Base-by-base conservation (phyloP, 495 filamentous ascomycete species). In the Hypoxylon intermedium region DNA sequence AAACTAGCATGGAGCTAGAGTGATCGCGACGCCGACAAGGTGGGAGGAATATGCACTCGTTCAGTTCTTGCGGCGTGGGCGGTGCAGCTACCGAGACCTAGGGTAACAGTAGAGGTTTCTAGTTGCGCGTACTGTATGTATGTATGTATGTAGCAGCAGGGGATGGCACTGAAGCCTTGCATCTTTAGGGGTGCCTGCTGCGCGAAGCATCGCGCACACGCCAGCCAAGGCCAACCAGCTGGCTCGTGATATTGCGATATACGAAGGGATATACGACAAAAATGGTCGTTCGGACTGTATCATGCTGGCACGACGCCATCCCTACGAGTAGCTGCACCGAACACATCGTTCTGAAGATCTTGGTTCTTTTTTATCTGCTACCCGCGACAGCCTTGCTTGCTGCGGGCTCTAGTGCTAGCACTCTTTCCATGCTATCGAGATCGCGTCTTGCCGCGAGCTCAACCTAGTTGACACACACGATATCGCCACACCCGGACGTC, bases 331-430 rank as follows among this genome's bases (percentile, higher is more conserved):
- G 12, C 41, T 36, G 16, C 24, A 28, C 42, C 38, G 21, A 20
- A 53, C 23, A 49, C 23, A 38, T 49, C 26, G 43, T 42, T 48
- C 53, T 44, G 47, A 63, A 36, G 46, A 53, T 53, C 47, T 18
- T 7, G 19, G 43, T 13, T 44, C 31, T 34, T 49, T 45, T 38
- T 49, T 30, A 33, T 36, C 19, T 28, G 30, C 19, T 44, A 53
- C 47, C 50, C 58, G 58, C 53, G 44, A 51, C 44, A 63, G 47
- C 63, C 63, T 58, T 23, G 24, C 15, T 36, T 53, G 7, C 7
- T 24, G 40, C 40, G 43, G 48, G 36, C 9, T 19, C 36, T 19
- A 38, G 3, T 16, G 12, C 18, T 44, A 21, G 45, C 26, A 12
- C 20, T 31, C 46, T 42, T n/a, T 43, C 50, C 42, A 15, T 16